Conservation (phyloP, 768 basidiomycete species). For the Naganishia randhawae region DNA sequence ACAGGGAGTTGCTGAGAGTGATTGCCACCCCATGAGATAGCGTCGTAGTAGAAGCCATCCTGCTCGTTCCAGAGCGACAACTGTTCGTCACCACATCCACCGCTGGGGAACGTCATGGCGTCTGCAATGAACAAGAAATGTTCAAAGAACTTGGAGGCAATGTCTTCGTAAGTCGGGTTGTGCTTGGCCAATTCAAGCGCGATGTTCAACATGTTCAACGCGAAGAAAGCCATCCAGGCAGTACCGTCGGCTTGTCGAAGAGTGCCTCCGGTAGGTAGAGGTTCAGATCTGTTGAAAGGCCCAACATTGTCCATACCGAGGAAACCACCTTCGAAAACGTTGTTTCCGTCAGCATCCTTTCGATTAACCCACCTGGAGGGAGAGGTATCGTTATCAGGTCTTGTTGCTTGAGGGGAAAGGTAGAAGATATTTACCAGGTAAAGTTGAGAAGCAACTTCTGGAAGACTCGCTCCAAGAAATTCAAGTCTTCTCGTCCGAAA, state of each 20-base stretch:
- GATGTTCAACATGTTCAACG: slow-evolving; percentile 95
- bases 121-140: slow-evolving; percentile 98
- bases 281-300: slow-evolving; percentile 95
- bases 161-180: slow-evolving; percentile 96
- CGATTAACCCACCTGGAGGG: slow-evolving; percentile 87
- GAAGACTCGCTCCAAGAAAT: slow-evolving; percentile 95
- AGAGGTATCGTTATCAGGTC: slow-evolving; percentile 18
- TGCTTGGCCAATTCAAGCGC: slow-evolving; percentile 96
- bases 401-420: slow-evolving; percentile 31
- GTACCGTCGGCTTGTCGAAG: slow-evolving; percentile 97
- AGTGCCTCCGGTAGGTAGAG: slow-evolving; percentile 86
- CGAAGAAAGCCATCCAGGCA: slow-evolving; percentile 99
- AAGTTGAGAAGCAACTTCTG: slow-evolving; percentile 95
- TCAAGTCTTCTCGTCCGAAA: slow-evolving; percentile 79
- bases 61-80: slow-evolving; percentile 88
- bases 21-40: slow-evolving; percentile 76
- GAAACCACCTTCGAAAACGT: slow-evolving; percentile 98
- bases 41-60: slow-evolving; percentile 98
- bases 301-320: slow-evolving; percentile 97
- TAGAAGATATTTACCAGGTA: slow-evolving; percentile 67
- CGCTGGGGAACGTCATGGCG: slow-evolving; percentile 82
- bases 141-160: slow-evolving; percentile 79
- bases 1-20: slow-evolving; percentile 86
- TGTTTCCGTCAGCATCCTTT: slow-evolving; percentile 89
- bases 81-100: slow-evolving; percentile 65